A percentile compares a stretch with the other conserved stretches of the same genome.
These are phyloP conservation scores for Penicillium pancosmium DNA, from an alignment of 495 filamentous ascomycete species.

Conservation along the genomic window DNA sequence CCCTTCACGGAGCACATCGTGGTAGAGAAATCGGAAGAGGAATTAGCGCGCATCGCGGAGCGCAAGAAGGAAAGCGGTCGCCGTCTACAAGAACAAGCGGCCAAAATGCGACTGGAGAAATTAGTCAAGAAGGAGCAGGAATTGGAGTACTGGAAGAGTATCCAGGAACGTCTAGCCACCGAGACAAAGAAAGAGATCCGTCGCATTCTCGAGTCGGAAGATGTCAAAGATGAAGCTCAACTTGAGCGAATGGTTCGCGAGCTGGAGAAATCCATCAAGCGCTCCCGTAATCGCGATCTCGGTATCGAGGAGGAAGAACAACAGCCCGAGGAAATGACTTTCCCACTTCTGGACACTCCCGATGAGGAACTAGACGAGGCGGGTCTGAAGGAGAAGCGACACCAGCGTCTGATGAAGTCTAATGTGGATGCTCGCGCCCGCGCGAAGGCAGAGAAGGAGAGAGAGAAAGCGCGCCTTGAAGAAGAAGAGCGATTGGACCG, in stretches of 20 bases:
- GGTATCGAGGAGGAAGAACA: conserved; percentile 80
- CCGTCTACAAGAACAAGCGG: conserved; percentile 91
- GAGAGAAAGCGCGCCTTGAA: conserved; percentile 77
- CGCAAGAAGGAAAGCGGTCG: conserved; percentile 90
- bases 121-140: conserved; percentile 95
- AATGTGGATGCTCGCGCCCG: conserved; percentile 90
- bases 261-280: conserved; percentile 83
- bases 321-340: conserved; percentile 73
- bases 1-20: conserved; percentile 90
- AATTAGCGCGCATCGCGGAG: conserved; percentile 84
- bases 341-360: conserved; percentile 83
- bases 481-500: conserved; percentile 82
- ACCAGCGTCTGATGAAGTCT: conserved; percentile 88
- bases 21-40: conserved; percentile 88
- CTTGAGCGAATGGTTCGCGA: conserved; percentile 82
- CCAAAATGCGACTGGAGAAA: conserved; percentile 93
- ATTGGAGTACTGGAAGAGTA: conserved; percentile 85
- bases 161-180: conserved; percentile 67
- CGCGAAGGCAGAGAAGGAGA: conserved; percentile 93
- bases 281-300: conserved; percentile 88
- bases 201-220: conserved; percentile 82
- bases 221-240: conserved; percentile 84
- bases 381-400: conserved; percentile 82
- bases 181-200: conserved; percentile 87
- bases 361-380: conserved; percentile 95